Conservation (phyloP, 192 early-diverging fungal genomes). For the Jimgerdemannia flammicorona region DNA sequence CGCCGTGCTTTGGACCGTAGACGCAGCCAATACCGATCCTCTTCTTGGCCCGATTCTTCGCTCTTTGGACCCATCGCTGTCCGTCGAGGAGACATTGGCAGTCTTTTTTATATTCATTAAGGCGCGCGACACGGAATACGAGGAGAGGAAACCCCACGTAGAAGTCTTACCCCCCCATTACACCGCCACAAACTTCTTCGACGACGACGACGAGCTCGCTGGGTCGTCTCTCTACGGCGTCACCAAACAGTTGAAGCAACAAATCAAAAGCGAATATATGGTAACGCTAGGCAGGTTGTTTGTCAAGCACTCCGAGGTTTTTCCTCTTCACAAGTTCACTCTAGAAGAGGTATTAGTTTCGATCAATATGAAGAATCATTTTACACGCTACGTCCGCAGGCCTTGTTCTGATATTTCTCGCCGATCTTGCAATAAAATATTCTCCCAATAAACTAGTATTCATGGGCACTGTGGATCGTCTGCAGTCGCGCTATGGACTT, state of each 20-base stretch:
- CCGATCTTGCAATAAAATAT: no score
- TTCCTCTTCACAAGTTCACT: conserved; percentile 22
- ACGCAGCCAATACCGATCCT: conserved; percentile 15
- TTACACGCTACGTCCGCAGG: no score
- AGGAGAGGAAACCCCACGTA: conserved; percentile 7
- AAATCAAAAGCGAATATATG: conserved; percentile 6
- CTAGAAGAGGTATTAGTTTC: conserved; percentile 28
- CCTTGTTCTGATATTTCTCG: no score
- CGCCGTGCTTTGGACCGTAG: conserved; percentile 19
- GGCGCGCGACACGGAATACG: conserved; percentile 5
- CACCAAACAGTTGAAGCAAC: conserved; percentile 7
- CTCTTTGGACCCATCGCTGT: conserved; percentile 10
- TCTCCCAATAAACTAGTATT: conserved; percentile 20
- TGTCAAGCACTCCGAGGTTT: conserved; percentile 16
- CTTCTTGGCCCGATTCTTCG: conserved; percentile 15
- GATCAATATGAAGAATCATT: no score
- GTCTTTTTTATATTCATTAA: conserved; percentile 26
- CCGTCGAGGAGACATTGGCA: conserved; percentile 23
- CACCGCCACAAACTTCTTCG: conserved; percentile 18
- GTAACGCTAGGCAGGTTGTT: conserved; percentile 1
- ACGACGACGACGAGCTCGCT: conserved; percentile 16
- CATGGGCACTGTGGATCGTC: conserved; percentile 34
- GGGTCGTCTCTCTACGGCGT: conserved; percentile 17
- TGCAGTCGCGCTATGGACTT: conserved; percentile 38
- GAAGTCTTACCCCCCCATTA: conserved; percentile 24